Percentiles rank a stretch among this genome's conserved stretches.
These are phyloP conservation scores for Primulina tabacum DNA, from an alignment of 257 asterid genomes.

Conservation along the genomic window DNA sequence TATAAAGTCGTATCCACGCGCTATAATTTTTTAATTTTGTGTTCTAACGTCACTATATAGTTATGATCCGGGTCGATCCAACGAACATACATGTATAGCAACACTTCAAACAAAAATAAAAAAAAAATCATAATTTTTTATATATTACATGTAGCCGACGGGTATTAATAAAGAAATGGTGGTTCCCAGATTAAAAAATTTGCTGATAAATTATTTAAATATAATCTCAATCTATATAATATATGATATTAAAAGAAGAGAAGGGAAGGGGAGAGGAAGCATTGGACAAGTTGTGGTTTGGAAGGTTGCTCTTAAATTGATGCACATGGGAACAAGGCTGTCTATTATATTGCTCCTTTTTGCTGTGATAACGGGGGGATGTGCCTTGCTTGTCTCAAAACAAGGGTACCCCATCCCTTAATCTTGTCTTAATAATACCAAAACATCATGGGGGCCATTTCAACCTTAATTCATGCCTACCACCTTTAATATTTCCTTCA, in stretches of 20 bases:
- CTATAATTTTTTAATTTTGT: no score
- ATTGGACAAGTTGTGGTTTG: slow-evolving; percentile 50
- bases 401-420: slow-evolving; percentile 57
- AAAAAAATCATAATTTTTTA: no score
- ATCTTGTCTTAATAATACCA: slow-evolving; percentile 70
- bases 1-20: no score
- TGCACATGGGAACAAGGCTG: slow-evolving; percentile 82
- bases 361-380: slow-evolving; percentile 57
- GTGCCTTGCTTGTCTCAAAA: slow-evolving; percentile 74
- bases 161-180: not conserved
- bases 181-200: slow-evolving; percentile 3
- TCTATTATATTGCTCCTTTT: slow-evolving; percentile 49
- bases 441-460: slow-evolving; percentile 66
- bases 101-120: no score
- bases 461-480: slow-evolving; percentile 34
- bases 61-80: no score
- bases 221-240: not conserved
- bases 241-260: not conserved
- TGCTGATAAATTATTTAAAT: no score
- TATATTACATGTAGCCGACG: not conserved
- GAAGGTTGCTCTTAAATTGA: slow-evolving; percentile 65
- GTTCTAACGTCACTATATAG: no score
- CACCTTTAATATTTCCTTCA: not conserved
- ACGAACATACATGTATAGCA: no score
- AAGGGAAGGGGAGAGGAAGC: slow-evolving; percentile 22